Conservation (phyloP, 495 filamentous ascomycete genomes). For the Penicillium ucsense region DNA sequence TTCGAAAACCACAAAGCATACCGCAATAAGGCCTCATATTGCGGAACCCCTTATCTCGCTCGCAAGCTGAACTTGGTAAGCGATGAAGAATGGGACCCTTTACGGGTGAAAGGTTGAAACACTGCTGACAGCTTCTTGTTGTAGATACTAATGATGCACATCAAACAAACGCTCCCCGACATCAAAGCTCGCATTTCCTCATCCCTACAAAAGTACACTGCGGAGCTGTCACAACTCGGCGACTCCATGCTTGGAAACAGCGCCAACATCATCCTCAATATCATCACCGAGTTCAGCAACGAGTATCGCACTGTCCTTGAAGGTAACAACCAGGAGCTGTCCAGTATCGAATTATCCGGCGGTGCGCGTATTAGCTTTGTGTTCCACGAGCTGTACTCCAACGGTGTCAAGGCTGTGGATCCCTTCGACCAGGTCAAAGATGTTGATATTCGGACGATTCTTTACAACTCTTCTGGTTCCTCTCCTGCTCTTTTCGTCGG, state of each 20-base stretch:
- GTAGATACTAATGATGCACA: slow-evolving; percentile 99
- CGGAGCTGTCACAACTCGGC: slow-evolving; percentile 73
- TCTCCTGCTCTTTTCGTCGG: slow-evolving; percentile 97
- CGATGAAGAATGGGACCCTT: neutral
- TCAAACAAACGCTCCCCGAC: slow-evolving; percentile 98
- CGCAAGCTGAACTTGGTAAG: slow-evolving; percentile 87
- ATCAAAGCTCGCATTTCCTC: slow-evolving; percentile 93
- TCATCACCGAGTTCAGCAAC: slow-evolving; percentile 97
- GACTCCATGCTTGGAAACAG: slow-evolving; percentile 96
- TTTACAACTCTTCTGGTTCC: slow-evolving; percentile 97
- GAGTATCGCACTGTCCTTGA: slow-evolving; percentile 95
- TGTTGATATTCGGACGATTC: slow-evolving; percentile 89
- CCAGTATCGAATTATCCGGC: slow-evolving; percentile 86
- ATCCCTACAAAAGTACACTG: slow-evolving; percentile 82
- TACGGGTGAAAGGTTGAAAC: too few relatives aligned
- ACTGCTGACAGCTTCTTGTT: neutral
- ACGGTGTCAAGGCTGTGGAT: slow-evolving; percentile 96
- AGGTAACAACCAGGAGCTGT: slow-evolving; percentile 91
- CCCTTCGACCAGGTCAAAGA: slow-evolving; percentile 98
- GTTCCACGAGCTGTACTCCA: slow-evolving; percentile 96
- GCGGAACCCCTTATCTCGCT: slow-evolving; percentile 92
- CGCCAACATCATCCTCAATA: slow-evolving; percentile 91
- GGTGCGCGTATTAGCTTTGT: slow-evolving; percentile 99
- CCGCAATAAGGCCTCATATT: slow-evolving; percentile 96
- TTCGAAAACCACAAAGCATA: slow-evolving; percentile 99